Evolutionary conservation across 345 rosid species (phyloP), one percentile per base, ranked within the genome.

Genomic region (Hibiscus trionum): DNA sequence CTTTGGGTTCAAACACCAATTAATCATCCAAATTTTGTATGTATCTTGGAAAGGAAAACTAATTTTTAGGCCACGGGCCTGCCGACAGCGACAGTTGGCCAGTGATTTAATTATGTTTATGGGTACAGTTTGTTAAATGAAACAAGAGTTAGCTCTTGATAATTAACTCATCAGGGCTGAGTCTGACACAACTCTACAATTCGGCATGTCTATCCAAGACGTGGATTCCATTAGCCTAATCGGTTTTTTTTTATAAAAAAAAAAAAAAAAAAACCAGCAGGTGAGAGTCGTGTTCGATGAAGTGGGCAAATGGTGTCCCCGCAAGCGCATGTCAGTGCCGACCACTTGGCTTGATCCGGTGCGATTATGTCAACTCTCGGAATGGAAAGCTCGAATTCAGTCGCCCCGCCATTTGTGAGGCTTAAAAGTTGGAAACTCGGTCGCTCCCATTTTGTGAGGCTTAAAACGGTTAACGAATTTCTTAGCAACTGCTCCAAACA

Each of bases 171-270:
- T 16, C 53, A 44, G 12, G 52, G 66, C 44, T 8, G 44, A 39
- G 44, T 39, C 44, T 7, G 21, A 11, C 29, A 56, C 29, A 56
- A 56, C 10, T 53, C 58, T 16, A 6, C 57, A 52, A n/a, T 52
- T 49, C n/a, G 15, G 53, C 4, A 49, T 3, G 17, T 49, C 26
- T 9, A 15, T 31, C 37, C 2, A 31, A 49, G 55, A 71, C 39
- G 61, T 58, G 72, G 55, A 47, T 9, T 47, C 76, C 76, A 50
- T 37, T 49, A 35, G 44, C 19, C 67, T 12, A 46, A 66, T 44
- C 19, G 8, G 37, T 6, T 7, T 35, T 2, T n/a, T n/a, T n/a
- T n/a, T n/a, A n/a, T n/a, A n/a, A n/a, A n/a, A n/a, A n/a, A n/a
- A 27, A 35, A 39, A 39, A 37, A 37, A 37, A 7, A 7, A 44